Base-by-base conservation (phyloP, 2,329 filamentous ascomycete species). In the Colletotrichum tofieldiae region DNA sequence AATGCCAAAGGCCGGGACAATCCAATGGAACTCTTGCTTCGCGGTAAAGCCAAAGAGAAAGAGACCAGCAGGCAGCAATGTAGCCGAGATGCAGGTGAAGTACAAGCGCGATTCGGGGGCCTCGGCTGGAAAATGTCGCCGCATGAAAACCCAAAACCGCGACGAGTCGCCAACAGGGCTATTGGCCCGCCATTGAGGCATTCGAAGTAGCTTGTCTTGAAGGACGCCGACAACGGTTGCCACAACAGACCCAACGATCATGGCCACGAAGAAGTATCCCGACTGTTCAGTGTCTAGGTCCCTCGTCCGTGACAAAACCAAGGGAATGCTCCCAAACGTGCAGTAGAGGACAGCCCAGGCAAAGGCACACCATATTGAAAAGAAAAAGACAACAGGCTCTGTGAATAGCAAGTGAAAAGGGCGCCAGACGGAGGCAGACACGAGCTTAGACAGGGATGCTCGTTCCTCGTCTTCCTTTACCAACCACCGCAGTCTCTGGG, bases 261-360 rank as follows among this genome's bases (percentile, higher is more conserved):
- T 94, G 8, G 92, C 91, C 8, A 94, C 75, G 7, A 91, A 81
- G 11, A 90, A 86, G 5, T 92, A 94, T 37, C 92, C 84, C 1
- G 89, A 87, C 79, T 94, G 86, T 74, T 93, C 86, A 45, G 91
- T 83, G 72, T 86, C 88, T 84, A 97, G 96, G 75, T 84, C 83
- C 79, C 96, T 91, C 55, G 90, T 91, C 6, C 85, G 87, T 29
- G 84, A 78, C 81, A 96, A 97, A 32, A 97, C 91, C 5, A 96
- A 87, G 0, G 95, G 94, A 6, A 98, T 90, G 1, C 94, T 93
- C 18, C 90, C 90, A 76, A 98, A 96, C 16, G 93, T 94, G 23
- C 98, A 85, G 80, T 98, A 98, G 0, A 98, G 88, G 0, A 97
- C 89, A 0, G 93, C 94, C 95, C 95, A 98, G 26, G 92, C 92